Evolutionary conservation across 495 filamentous ascomycete genomes (phyloP), one percentile per base, ranked within the genome.

Genomic region (Pyrenopolyporus hunteri): DNA sequence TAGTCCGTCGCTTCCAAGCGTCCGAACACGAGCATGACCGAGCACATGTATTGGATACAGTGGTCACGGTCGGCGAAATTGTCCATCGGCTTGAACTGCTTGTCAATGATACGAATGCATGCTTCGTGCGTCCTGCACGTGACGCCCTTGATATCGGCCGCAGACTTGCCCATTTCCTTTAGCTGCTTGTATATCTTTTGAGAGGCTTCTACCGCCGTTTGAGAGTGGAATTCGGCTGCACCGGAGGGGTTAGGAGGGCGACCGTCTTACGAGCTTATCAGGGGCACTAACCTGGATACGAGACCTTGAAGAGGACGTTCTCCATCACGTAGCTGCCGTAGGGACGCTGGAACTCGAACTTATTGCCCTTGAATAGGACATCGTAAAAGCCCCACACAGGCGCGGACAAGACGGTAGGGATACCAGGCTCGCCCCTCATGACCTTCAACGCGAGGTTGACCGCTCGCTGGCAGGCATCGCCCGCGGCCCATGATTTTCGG

Each of bases 301-400:
- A 98, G 33, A 98, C 95, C 83, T 98, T 98, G 84, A 98, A 98
- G 42, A 98, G 89, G 40, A 98, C 90, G 72, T 98, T 98, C 85
- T 98, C 94, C 94, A 98, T 98, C 50, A 98, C 95, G 74, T 98
- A 98, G 82, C 89, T 93, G 66, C 93, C 94, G 70, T 98, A 98
- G 37, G 87, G 86, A 43, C 94, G 86, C 80, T 98, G 94, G 83
- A 97, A 98, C 73, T 90, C 77, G 76, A 98, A 98, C 73, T 89
- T 90, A 70, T 93, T 89, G 77, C 91, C 91, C 81, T 93, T 91
- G 83, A 98, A 98, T 51, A 93, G 82, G 51, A 97, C 92, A 72
- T 98, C 94, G 75, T 98, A 98, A 85, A 97, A 98, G 37, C 94
- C 94, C 94, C 94, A 98, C 53, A 87, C 86, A 14, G 93, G 94